phyloP scores from a whole-genome alignment of 345 rosid species.

The Eutrema heterophyllum region DNA sequence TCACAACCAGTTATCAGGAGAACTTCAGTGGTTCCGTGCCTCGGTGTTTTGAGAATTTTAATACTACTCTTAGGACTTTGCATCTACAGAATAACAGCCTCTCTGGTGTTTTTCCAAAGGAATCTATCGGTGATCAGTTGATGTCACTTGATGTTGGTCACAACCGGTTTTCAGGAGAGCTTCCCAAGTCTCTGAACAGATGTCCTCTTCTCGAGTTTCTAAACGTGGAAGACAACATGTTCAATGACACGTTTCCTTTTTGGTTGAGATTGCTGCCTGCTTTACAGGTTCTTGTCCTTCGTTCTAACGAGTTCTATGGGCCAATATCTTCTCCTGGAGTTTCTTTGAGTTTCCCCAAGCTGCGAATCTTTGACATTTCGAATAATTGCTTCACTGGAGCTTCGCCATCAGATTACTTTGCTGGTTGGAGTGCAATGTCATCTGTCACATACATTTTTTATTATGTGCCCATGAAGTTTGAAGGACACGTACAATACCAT shows the following conservation, averaged over 20 bases:
- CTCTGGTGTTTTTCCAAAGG: conserved; percentile 9
- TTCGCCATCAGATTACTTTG: conserved; percentile 7
- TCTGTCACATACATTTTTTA: background rate
- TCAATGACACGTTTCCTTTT: conserved; percentile 37
- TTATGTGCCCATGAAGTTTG: no score
- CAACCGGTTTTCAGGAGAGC: conserved; percentile 28
- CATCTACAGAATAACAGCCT: conserved; percentile 23
- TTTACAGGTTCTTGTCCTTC: conserved; percentile 40
- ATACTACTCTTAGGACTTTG: background rate
- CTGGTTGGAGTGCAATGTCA: conserved; percentile 13
- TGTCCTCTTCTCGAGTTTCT: conserved; percentile 36
- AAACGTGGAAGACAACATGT: conserved; percentile 36
- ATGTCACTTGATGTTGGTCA: conserved; percentile 3
- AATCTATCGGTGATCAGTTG: background rate
- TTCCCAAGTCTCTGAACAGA: conserved; percentile 35
- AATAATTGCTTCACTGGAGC: conserved; percentile 27
- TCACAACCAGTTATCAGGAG: no score
- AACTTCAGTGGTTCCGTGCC: background rate
- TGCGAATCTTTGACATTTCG: conserved; percentile 49
- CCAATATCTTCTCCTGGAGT: conserved; percentile 11
- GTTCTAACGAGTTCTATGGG: conserved; percentile 40
- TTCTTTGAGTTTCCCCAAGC: conserved; percentile 19
- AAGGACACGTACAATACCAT: no score
- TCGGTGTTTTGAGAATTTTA: background rate
- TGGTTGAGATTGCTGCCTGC: conserved; percentile 21